Conservation (phyloP, 108 stramenopile genomes). For the Aurantiochytrium sp. region DNA sequence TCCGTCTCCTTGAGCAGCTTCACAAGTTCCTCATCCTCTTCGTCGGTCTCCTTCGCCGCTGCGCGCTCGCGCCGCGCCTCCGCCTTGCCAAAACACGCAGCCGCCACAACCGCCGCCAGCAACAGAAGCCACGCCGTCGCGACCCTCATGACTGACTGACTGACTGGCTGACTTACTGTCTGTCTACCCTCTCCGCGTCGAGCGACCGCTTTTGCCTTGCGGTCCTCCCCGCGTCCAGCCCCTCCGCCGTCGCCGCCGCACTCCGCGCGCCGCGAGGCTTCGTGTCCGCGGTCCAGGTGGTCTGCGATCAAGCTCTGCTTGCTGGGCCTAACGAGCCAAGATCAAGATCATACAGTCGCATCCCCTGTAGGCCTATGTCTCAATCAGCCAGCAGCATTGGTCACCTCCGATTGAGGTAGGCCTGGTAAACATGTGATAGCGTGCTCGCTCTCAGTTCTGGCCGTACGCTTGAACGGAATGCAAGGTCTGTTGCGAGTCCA, state of each 20-base stretch:
- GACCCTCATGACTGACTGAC: too few relatives aligned
- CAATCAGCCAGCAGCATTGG: too few relatives aligned
- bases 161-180: too few relatives aligned
- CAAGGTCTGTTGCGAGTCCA: too few relatives aligned
- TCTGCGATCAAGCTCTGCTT: background rate
- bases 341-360: background rate
- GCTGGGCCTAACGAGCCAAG: background rate
- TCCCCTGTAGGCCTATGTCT: background rate
- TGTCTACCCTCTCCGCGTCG: too few relatives aligned
- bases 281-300: background rate
- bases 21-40: background rate
- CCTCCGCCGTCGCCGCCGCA: background rate
- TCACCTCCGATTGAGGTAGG: too few relatives aligned
- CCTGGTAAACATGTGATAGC: too few relatives aligned
- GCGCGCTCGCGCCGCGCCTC: background rate
- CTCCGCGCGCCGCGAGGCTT: background rate
- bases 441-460: background rate
- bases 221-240: background rate
- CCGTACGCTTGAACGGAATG: background rate
- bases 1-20: constrained; percentile 14
- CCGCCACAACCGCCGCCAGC: too few relatives aligned
- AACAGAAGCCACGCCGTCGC: too few relatives aligned
- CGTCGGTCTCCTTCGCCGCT: background rate
- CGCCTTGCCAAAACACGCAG: background rate
- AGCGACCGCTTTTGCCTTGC: background rate